phyloP scores from a whole-genome alignment of 164 flowering plant species.

The Akebia trifoliata region DNA sequence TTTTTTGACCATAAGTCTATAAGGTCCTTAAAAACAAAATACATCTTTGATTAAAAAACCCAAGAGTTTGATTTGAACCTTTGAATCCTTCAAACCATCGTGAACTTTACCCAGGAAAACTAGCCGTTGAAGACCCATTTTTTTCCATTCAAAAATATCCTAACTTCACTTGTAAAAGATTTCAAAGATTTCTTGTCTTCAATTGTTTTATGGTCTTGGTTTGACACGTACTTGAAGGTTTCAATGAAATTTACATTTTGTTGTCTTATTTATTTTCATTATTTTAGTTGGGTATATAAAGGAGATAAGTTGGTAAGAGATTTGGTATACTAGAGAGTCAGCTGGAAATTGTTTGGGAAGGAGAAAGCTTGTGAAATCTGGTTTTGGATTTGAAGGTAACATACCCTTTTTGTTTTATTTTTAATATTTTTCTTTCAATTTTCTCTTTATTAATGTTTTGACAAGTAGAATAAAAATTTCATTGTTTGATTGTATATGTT shows the following conservation, averaged over 20 bases:
- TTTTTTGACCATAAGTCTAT: too few relatives aligned
- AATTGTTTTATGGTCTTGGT: background rate
- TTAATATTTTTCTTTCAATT: too few relatives aligned
- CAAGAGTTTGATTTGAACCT: too few relatives aligned
- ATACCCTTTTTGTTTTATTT: background rate
- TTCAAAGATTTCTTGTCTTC: background rate
- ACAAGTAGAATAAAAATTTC: background rate
- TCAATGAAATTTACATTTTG: background rate
- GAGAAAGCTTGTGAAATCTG: too few relatives aligned
- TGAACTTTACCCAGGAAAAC: background rate
- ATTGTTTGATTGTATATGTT: background rate
- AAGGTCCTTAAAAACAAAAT: too few relatives aligned
- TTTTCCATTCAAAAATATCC: background rate
- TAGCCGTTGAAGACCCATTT: background rate
- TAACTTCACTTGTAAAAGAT: background rate
- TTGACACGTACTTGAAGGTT: background rate
- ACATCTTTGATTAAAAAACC: too few relatives aligned
- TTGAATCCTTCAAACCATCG: background rate
- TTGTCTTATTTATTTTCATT: background rate
- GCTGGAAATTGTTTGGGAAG: background rate
- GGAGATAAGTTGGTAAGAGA: too few relatives aligned
- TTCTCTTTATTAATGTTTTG: too few relatives aligned
- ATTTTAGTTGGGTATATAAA: background rate
- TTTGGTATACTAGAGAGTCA: too few relatives aligned
- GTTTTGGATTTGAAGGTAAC: constrained; percentile 1